A percentile compares a stretch with the other conserved stretches of the same genome.
phyloP scores from a whole-genome alignment of 805 yeast genomes.

The Zygoascus tannicola region DNA sequence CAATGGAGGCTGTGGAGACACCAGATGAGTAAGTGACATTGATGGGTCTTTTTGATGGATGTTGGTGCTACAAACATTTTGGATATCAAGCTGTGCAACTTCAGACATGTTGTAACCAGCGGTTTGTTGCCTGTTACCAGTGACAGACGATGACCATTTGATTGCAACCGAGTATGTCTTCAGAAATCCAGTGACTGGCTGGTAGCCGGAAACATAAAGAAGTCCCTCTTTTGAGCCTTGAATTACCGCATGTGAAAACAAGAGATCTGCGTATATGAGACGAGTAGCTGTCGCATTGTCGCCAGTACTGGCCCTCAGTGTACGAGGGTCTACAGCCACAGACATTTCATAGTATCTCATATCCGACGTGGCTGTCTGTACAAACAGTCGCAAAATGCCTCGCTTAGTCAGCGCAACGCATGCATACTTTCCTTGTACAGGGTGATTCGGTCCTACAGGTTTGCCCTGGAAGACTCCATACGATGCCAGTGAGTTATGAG shows the following conservation, averaged over 20 bases:
- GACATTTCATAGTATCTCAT: constrained; percentile 16
- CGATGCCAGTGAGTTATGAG: constrained; percentile 13
- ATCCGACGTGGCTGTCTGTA: constrained; percentile 15
- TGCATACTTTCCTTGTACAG: constrained; percentile 58
- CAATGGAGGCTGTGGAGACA: constrained; percentile 4
- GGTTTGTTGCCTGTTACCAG: constrained; percentile 6
- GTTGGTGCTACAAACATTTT: constrained; percentile 7
- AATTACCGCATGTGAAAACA: constrained; percentile 22
- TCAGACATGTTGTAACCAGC: constrained; percentile 7
- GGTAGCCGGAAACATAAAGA: constrained; percentile 24
- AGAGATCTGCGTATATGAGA: constrained; percentile 4
- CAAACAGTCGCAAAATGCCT: constrained; percentile 35
- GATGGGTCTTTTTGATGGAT: constrained; percentile 3
- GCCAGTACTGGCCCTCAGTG: not conserved
- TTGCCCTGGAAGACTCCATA: constrained; percentile 54
- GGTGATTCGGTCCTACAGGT: constrained; percentile 58
- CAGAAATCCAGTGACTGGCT: constrained; percentile 12
- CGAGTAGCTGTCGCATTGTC: not conserved
- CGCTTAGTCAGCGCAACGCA: constrained; percentile 55
- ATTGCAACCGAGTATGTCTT: constrained; percentile 23
- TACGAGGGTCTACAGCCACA: constrained; percentile 49
- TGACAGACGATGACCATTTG: constrained; percentile 20
- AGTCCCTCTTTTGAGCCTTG: constrained; percentile 20
- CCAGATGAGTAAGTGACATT: constrained; percentile 10
- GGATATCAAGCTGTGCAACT: constrained; percentile 9